Base-by-base conservation (phyloP, 73 alveolate species). In the Paramecium octaurelia region DNA sequence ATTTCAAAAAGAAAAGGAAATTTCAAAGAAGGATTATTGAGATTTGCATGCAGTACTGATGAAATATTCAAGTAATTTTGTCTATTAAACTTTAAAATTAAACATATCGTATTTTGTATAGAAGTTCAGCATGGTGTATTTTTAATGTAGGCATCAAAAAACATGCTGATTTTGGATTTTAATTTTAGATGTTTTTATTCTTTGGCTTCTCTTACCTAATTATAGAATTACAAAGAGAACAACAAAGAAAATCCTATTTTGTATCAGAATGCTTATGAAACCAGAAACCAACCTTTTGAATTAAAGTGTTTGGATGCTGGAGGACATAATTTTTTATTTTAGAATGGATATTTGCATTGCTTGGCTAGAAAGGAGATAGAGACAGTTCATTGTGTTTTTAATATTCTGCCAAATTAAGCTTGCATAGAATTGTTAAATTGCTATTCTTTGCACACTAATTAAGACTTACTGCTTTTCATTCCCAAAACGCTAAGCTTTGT, bases 1-100 rank as follows among this genome's bases (percentile, higher is more conserved):
- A 16, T 83, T 12, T 24, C 43, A 9, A 44, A 46, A 14, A 54
- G 75, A 44, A 89, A 71, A 89, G 91, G 91, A 6, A 64, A 89
- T 71, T 89, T 89, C 29, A 89, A 71, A 71, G 94, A 89, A 16
- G 94, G 94, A 12, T 40, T 70, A 14, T 64, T 89, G 8, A 64
- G 94, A 27, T 89, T 89, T 89, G 92, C 94, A 44, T 89, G 94
- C 24, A 89, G 94, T 21, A 44, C 94, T 44, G 94, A 89, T 44
- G 94, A 70, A 29, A 44, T 89, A 44, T 89, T 89, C 29, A 89
- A 89, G 20, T 46, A 70, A 8, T 89, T 89, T 38, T 89, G 94
- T 71, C 27, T 27, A 12, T 59, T 89, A 20, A 89, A 89, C 31
- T 70, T 43, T 58, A 38, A 44, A 59, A 24, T 70, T 12, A 48